A percentile compares a stretch with the other conserved stretches of the same genome.
These are phyloP conservation scores for Zygotorulaspora sp. DNA, from an alignment of 805 yeast species.

Conservation along the genomic window DNA sequence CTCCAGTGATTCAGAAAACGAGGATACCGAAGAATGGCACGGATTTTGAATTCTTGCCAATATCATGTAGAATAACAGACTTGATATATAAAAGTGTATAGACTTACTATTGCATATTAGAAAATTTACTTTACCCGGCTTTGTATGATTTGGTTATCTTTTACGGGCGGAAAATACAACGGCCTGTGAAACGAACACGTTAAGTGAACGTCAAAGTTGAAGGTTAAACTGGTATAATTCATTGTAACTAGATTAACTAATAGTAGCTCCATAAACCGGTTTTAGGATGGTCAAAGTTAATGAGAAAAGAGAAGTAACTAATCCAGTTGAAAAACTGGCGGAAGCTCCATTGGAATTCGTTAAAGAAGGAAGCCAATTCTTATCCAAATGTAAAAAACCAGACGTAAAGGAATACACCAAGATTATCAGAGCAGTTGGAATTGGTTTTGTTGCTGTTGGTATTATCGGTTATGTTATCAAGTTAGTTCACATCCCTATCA, in stretches of 20 bases:
- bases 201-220: neutral
- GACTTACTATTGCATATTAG: neutral
- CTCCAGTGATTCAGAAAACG: constrained; percentile 32
- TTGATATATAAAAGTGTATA: neutral
- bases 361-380: constrained; percentile 85
- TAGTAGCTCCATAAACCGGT: too few species aligned
- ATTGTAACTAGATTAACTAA: too few species aligned
- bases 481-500: constrained; percentile 90
- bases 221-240: too few species aligned
- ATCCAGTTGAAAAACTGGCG: constrained; percentile 56
- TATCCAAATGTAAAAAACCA: constrained; percentile 92
- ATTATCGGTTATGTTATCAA: constrained; percentile 94
- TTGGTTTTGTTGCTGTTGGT: constrained; percentile 97
- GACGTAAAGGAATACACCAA: constrained; percentile 79
- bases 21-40: constrained; percentile 40
- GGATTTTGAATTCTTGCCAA: constrained; percentile 30
- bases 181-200: neutral
- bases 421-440: constrained; percentile 91
- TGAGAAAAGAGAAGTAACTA: constrained; percentile 26
- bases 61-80: too few species aligned
- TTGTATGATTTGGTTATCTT: neutral
- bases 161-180: neutral
- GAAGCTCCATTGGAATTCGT: constrained; percentile 89
- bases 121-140: neutral
- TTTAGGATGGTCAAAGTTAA: constrained; percentile 26